phyloP scores from a whole-genome alignment of 768 basidiomycete genomes.

The Leccinum imitatum region DNA sequence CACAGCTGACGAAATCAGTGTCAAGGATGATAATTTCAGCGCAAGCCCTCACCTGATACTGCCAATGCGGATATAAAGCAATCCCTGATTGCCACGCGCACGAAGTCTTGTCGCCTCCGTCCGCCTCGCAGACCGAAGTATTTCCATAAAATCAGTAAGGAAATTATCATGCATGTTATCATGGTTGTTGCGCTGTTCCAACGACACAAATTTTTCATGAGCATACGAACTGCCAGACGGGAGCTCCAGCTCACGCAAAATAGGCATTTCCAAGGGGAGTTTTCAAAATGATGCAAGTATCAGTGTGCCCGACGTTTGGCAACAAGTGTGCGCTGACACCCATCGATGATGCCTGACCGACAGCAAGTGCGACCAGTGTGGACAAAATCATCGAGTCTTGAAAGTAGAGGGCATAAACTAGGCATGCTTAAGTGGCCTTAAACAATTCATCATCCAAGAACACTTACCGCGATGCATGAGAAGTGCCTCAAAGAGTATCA shows the following conservation, averaged over 20 bases:
- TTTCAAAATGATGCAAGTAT: slow-evolving; percentile 15
- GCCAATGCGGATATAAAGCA: slow-evolving; percentile 3
- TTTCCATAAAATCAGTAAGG: slow-evolving; percentile 18
- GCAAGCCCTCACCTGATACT: slow-evolving; percentile 10
- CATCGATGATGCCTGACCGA: slow-evolving; percentile 21
- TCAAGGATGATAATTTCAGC: not conserved
- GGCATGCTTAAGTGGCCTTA: not conserved
- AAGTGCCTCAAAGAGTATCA: slow-evolving; percentile 9
- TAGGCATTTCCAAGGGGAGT: slow-evolving; percentile 14
- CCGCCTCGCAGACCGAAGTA: slow-evolving; percentile 11
- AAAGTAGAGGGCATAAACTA: slow-evolving; percentile 23
- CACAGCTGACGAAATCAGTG: slow-evolving; percentile 4
- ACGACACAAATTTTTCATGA: not conserved
- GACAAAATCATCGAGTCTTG: slow-evolving; percentile 4
- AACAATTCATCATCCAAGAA: not conserved
- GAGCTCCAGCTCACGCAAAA: slow-evolving; percentile 15
- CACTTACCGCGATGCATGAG: slow-evolving; percentile 22
- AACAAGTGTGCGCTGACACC: slow-evolving; percentile 12
- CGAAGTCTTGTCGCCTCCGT: slow-evolving; percentile 5
- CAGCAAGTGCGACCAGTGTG: slow-evolving; percentile 6
- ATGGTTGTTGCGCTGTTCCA: slow-evolving; percentile 18
- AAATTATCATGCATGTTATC: slow-evolving; percentile 10
- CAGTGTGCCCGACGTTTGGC: slow-evolving; percentile 4
- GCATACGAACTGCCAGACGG: not conserved
- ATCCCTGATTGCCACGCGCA: slow-evolving; percentile 16